phyloP scores from a whole-genome alignment of 78 protist species.

The Reticulomyxa filosa region DNA sequence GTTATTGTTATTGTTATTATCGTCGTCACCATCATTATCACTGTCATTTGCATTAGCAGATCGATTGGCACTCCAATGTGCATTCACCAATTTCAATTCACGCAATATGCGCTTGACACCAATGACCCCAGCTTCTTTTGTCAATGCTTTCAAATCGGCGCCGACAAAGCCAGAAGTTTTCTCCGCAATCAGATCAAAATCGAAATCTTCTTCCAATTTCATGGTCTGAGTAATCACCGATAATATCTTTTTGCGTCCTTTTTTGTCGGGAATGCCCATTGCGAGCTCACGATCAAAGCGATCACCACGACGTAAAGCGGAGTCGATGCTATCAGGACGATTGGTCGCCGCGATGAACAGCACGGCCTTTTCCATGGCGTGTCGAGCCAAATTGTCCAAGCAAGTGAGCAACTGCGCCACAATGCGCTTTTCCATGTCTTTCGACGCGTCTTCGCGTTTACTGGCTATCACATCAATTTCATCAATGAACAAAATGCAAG shows the following conservation, averaged over 20 bases:
- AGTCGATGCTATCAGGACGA: slow-evolving; percentile 74
- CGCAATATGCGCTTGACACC: slow-evolving; percentile 53
- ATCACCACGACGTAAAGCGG: slow-evolving; percentile 79
- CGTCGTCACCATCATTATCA: not conserved
- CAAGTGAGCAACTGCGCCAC: slow-evolving; percentile 89
- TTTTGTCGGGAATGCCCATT: slow-evolving; percentile 46
- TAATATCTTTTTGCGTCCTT: slow-evolving; percentile 16
- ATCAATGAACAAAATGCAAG: slow-evolving; percentile 80
- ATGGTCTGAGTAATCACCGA: not conserved
- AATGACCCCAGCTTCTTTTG: slow-evolving; percentile 59
- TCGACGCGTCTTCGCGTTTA: slow-evolving; percentile 67
- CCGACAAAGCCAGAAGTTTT: slow-evolving; percentile 42
- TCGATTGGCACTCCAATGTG: too few species aligned
- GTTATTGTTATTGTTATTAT: not conserved
- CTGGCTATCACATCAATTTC: slow-evolving; percentile 92
- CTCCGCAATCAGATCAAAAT: not conserved
- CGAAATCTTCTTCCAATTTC: not conserved
- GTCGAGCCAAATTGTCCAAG: slow-evolving; percentile 46
- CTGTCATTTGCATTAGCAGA: too few species aligned
- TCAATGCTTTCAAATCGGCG: slow-evolving; percentile 54
- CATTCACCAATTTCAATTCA: too few species aligned
- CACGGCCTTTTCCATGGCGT: not conserved
- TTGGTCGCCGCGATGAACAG: slow-evolving; percentile 94
- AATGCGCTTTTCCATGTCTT: slow-evolving; percentile 89
- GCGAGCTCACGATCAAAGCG: slow-evolving; percentile 63